A percentile compares a stretch with the other conserved stretches of the same genome.
phyloP scores from a whole-genome alignment of 495 filamentous ascomycete species.

The Staphylotrichum longicolle region DNA sequence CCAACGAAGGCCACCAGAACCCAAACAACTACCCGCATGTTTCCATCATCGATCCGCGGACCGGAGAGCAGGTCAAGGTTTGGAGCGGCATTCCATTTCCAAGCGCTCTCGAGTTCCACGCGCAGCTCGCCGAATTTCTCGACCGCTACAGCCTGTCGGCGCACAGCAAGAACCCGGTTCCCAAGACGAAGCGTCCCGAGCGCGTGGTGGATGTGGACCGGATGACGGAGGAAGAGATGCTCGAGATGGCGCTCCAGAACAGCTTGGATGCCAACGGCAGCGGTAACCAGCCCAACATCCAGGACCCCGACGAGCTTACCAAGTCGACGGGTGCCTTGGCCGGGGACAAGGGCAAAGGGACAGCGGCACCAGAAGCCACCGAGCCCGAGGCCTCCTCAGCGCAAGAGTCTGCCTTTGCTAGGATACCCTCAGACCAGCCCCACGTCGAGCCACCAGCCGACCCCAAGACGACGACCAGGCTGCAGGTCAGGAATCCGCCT shows the following conservation, averaged over 20 bases:
- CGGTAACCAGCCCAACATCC: slow-evolving; percentile 34
- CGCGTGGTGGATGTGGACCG: slow-evolving; percentile 69
- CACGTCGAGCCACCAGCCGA: slow-evolving; percentile 74
- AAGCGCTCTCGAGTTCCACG: slow-evolving; percentile 75
- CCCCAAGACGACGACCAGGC: slow-evolving; percentile 71
- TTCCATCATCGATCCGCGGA: slow-evolving; percentile 91
- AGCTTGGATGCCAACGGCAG: slow-evolving; percentile 55
- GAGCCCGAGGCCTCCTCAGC: slow-evolving; percentile 20
- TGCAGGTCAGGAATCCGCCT: slow-evolving; percentile 82
- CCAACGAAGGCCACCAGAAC: slow-evolving; percentile 64
- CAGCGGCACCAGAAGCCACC: slow-evolving; percentile 18
- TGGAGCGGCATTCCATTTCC: slow-evolving; percentile 85
- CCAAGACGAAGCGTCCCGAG: slow-evolving; percentile 70
- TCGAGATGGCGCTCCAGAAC: slow-evolving; percentile 87
- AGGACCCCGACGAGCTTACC: slow-evolving; percentile 85
- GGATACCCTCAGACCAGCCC: slow-evolving; percentile 66
- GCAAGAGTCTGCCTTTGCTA: slow-evolving; percentile 53
- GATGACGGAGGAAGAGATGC: slow-evolving; percentile 96
- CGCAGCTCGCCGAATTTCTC: slow-evolving; percentile 90
- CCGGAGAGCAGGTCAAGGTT: slow-evolving; percentile 94
- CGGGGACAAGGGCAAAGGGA: slow-evolving; percentile 58
- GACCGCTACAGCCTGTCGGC: slow-evolving; percentile 88
- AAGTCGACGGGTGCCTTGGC: slow-evolving; percentile 46
- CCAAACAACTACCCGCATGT: slow-evolving; percentile 84
- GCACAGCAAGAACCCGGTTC: slow-evolving; percentile 88